Evolutionary conservation across 2,329 filamentous ascomycete species (phyloP).

Genomic region (Alternaria alternata): DNA sequence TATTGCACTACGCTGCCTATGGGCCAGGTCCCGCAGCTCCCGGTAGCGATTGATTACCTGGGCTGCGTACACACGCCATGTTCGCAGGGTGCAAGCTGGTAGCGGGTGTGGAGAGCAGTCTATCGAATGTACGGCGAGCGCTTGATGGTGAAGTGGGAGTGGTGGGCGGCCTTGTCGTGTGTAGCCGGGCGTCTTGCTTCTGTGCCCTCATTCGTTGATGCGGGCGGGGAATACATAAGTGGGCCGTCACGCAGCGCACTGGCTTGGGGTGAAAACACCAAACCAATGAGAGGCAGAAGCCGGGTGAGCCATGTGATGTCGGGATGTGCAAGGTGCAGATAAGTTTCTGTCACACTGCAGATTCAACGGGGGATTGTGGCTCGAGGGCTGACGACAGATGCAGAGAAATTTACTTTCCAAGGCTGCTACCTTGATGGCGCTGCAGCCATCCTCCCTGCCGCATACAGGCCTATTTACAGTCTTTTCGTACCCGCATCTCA

Average conservation of each 20-base stretch:
- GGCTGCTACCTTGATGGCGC: constrained; percentile 13
- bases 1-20: constrained; percentile 35
- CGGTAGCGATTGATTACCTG: constrained; percentile 47
- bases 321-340: constrained; percentile 34
- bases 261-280: constrained; percentile 38
- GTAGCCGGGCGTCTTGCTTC: constrained; percentile 33
- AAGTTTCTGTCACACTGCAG: constrained; percentile 45
- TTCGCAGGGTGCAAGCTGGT: constrained; percentile 42
- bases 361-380: constrained; percentile 19
- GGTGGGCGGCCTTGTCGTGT: constrained; percentile 39
- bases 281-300: constrained; percentile 30
- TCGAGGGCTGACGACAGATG: constrained; percentile 25
- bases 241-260: constrained; percentile 32
- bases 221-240: constrained; percentile 34
- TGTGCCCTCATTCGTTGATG: constrained; percentile 30
- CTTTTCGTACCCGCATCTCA: constrained; percentile 28
- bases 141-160: constrained; percentile 45
- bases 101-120: constrained; percentile 41
- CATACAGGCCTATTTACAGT: constrained; percentile 45
- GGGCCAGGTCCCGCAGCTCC: constrained; percentile 35
- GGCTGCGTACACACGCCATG: constrained; percentile 36
- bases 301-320: constrained; percentile 39
- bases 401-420: constrained; percentile 26
- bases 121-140: constrained; percentile 48
- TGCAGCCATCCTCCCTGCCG: constrained; percentile 35